Base-by-base conservation (phyloP, 169 alveolate genomes). In the Cyclospora cayetanensis region DNA sequence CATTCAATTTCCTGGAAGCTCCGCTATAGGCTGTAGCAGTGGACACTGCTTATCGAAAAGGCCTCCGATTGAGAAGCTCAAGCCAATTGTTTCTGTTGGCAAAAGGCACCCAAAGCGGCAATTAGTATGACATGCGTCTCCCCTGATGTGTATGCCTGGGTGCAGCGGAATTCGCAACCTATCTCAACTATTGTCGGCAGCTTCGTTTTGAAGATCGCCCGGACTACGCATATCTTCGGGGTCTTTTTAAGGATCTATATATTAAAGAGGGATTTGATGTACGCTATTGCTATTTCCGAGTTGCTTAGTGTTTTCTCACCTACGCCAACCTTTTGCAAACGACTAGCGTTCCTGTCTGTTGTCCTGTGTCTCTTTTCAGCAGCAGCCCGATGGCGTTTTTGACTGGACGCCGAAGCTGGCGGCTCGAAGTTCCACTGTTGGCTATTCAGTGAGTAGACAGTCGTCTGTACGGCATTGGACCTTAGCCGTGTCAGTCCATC, bases 191-290 rank as follows among this genome's bases (percentile, higher is more conserved):
- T 87, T 96, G 97, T 46, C 95, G 96, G 66, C 94, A 96, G 41
- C 95, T 97, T 5, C 95, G 96, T 87, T 97, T 96, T 85, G 96
- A 94, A 79, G 98, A 96, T 89, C 92, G 96, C 31, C 97, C 98
- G n/a, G 98, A 96, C 91, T 96, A 96, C 91, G 94, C 93, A 42
- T 94, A 95, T 93, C 95, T 99, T 53, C 97, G 99, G 92, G 97
- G 99, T 39, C 96, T 98, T 42, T 97, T 98, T 93, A 98, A 97
- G 93, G 99, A 98, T 82, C 95, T 98, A 79, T 98, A 97, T 94
- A 95, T 94, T 66, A 92, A 98, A 42, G 97, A 96, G 95, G 98
- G 98, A 34, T 96, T 94, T 84, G 97, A 72, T 86, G 95, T 50
- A 84, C 92, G 88, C 37, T 2, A n/a, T 50, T 50, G 12, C 63